Base-by-base conservation (phyloP, 768 basidiomycete species). In the Mycena latifolia region DNA sequence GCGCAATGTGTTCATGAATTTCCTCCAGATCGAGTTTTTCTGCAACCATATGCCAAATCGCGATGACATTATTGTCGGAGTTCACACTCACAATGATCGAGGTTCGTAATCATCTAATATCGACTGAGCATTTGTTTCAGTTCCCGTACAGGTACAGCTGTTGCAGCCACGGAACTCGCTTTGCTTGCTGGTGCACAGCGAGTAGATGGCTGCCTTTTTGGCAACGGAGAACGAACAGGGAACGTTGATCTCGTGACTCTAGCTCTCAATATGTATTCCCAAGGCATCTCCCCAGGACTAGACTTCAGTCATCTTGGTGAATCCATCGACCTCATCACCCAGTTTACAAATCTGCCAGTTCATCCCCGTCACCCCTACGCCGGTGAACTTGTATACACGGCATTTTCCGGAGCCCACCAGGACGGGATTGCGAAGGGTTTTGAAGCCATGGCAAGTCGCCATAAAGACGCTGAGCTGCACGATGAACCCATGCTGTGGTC, bases 351-450 rank as follows among this genome's bases (percentile, higher is more conserved):
- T 76, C 87, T 99, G 18, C 96, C 96, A 18, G 86, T 99, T 27
- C 98, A 98, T 77, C 95, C 96, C 33, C 88, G 97, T 45, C 94
- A 98, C 75, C 98, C 97, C 3, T 99, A 98, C 71, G 96, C 95
- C 2, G 97, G 97, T 70, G 97, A 98, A 75, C 88, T 99, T 45
- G 97, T 99, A 66, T 98, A 94, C 78, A 98, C 97, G 28, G 97
- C 97, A 15, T 99, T 99, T 85, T 97, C 95, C 65, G 97, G 97
- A 25, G 95, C 94, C 20, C 97, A 99, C 77, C 95, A 97, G 77
- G 97, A 99, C 73, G 97, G 98, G n/a, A 94, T 99, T 85, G 99
- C 99, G 82, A 99, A 99, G 82, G 97, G 97, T 33, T 96, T 99
- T 80, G 94, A 96, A 78, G 88, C 86, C 5, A 93, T 96, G 77